phyloP scores from a whole-genome alignment of 176 grass and related monocot genomes.

The Bothriochloa decipiens region DNA sequence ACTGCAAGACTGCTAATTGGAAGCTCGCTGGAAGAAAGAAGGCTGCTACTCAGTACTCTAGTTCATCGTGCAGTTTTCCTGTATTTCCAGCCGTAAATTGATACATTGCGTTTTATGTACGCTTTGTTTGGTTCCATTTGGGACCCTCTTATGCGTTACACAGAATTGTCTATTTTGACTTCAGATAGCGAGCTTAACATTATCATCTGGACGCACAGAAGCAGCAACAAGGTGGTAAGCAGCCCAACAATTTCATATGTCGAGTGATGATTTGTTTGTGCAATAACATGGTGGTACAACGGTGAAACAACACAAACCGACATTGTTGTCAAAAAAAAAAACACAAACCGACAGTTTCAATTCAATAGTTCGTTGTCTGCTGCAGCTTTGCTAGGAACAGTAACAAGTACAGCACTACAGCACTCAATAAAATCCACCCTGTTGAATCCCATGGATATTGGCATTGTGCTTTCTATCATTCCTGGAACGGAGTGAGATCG shows the following conservation, averaged over 20 bases:
- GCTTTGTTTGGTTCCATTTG: neutral
- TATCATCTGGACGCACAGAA: neutral
- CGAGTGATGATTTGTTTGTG: neutral
- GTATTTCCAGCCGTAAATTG: neutral
- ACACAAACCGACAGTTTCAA: neutral
- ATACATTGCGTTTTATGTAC: neutral
- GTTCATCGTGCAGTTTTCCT: neutral
- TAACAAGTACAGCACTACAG: neutral
- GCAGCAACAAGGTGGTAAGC: neutral
- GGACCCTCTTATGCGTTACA: neutral
- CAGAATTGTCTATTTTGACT: neutral
- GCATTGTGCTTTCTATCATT: slow-evolving; percentile 33
- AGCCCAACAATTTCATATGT: neutral
- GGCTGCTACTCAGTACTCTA: neutral
- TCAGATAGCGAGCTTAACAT: neutral
- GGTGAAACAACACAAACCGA: neutral
- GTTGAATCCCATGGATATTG: neutral
- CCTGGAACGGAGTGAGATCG: slow-evolving; percentile 67
- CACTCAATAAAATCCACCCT: neutral
- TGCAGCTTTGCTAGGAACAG: neutral
- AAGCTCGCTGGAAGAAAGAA: neutral
- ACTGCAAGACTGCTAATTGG: neutral
- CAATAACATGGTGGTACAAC: neutral
- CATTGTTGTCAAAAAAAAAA: too few relatives aligned
- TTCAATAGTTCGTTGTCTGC: neutral